Evolutionary conservation across 352 stramenopile genomes (phyloP), one percentile per base, ranked within the genome.

Genomic region (Phytophthora pseudosyringae): DNA sequence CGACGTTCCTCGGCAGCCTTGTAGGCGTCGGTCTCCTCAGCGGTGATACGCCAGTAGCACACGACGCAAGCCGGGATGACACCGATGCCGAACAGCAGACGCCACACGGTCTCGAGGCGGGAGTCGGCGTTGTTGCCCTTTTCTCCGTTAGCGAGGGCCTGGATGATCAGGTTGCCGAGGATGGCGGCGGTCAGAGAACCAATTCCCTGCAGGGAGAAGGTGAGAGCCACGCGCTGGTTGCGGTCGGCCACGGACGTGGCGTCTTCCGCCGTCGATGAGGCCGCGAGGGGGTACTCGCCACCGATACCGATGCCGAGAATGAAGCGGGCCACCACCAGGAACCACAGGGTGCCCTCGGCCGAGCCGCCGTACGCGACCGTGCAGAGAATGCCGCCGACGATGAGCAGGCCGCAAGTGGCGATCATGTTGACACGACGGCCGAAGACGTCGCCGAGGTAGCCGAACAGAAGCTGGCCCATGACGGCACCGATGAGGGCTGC

Each of bases 351-450:
- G 21, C 48, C 67, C 12, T 33, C 32, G 3, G 39, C 48, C 1
- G 64, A 76, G 16, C 79, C 78, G 8, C 66, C 83, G 59, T 86
- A 88, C 3, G 83, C 83, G 6, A 50, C 55, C 1, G 81, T 81
- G 29, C 83, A 92, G 16, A 92, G 71, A 18, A 90, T 76, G 31
- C 83, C 78, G 18, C 81, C 83, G 33, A 88, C 21, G 60, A 92
- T 90, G 13, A 92, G 67, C 51, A 90, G 65, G 2, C n/a, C 58
- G 54, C 83, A 92, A 21, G 83, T 90, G 46, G 66, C 62, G 49
- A 90, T 81, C 83, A 92, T 90, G 64, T 85, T 88, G 57, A 88
- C 63, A 21, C 70, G 68, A 44, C 83, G 80, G 4, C 83, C 83
- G 32, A 92, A 84, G 13, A 87, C 64, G 41, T 91, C 80, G 13